Evolutionary conservation across 495 filamentous ascomycete species (phyloP), one percentile per base, ranked within the genome.

Genomic region (Tuber aestivum): DNA sequence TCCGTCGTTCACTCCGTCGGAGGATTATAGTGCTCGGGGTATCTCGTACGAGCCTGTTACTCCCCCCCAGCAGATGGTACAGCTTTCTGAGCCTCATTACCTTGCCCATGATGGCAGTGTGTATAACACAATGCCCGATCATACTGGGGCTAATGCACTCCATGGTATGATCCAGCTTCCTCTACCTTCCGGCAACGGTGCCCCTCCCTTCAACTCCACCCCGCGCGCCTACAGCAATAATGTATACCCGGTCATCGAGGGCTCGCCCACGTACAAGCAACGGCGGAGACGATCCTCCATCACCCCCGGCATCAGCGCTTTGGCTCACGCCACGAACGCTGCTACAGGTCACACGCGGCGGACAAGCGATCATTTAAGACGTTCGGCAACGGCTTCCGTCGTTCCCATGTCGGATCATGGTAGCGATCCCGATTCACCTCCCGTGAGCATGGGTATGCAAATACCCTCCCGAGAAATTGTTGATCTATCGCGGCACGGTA

Each of bases 221-320:
- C 85, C 90, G 41, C 89, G 94, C 50, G 87, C 89, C 56, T 97
- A 91, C 80, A 84, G 88, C 40, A 92, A 91, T 81, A 95, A 92
- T 81, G 90, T 94, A 74, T 99, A 97, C 87, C 95, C 94, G 21
- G 93, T 97, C 69, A 94, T 99, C 80, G 95, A 99, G 86, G 95
- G 95, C 35, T 99, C 95, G 9, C 95, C 95, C 38, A 97, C 95
- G 18, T 99, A 99, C 86, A 99, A 99, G 88, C 96, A 97, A 86
- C 90, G 95, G 75, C 89, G 95, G 81, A 89, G 95, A 76, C 92
- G 96, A 42, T 97, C 95, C 35, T 97, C 95, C 38, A 92, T 97
- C 72, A 91, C 93, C 27, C 92, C 94, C 20, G 89, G 89, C 50
- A 87, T 92, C 71, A 87, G 87, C 44, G 89, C 89, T 77, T 89